These are phyloP conservation scores for Aspergillus ellipticus DNA, from an alignment of 495 filamentous ascomycete species.

Conservation along the genomic window DNA sequence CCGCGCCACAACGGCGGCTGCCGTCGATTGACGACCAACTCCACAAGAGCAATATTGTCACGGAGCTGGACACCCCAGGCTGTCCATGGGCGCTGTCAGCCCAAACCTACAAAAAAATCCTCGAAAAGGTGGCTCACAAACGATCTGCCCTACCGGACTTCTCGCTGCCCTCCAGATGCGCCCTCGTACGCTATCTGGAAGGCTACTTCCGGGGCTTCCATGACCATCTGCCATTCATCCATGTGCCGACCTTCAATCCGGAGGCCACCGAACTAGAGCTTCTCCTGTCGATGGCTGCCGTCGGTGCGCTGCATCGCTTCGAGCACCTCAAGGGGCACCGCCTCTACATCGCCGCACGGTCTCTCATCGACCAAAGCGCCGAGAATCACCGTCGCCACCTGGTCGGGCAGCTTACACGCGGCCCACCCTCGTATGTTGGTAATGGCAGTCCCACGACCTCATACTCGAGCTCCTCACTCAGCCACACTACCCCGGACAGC, in stretches of 20 bases:
- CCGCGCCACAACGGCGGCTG: background rate
- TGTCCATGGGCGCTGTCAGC: background rate
- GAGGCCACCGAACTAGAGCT: slow-evolving; percentile 51
- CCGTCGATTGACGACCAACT: background rate
- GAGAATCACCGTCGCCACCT: background rate
- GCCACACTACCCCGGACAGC: background rate
- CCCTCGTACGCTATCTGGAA: slow-evolving; percentile 52
- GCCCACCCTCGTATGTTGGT: background rate
- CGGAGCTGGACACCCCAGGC: background rate
- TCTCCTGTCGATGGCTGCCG: slow-evolving; percentile 41
- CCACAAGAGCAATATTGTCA: background rate
- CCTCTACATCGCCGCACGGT: background rate
- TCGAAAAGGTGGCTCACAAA: background rate
- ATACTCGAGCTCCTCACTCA: background rate
- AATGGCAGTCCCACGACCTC: no score
- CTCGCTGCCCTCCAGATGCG: slow-evolving; percentile 38
- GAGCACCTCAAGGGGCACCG: slow-evolving; percentile 45
- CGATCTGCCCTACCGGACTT: background rate
- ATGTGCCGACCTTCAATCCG: slow-evolving; percentile 50
- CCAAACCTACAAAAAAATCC: background rate
- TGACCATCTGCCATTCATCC: slow-evolving; percentile 56
- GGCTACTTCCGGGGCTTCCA: slow-evolving; percentile 58
- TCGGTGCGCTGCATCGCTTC: slow-evolving; percentile 33
- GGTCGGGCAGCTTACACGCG: background rate
- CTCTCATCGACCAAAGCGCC: background rate